These are phyloP conservation scores for Ambrosia artemisiifolia DNA, from an alignment of 129 eudicot species.

Conservation along the genomic window DNA sequence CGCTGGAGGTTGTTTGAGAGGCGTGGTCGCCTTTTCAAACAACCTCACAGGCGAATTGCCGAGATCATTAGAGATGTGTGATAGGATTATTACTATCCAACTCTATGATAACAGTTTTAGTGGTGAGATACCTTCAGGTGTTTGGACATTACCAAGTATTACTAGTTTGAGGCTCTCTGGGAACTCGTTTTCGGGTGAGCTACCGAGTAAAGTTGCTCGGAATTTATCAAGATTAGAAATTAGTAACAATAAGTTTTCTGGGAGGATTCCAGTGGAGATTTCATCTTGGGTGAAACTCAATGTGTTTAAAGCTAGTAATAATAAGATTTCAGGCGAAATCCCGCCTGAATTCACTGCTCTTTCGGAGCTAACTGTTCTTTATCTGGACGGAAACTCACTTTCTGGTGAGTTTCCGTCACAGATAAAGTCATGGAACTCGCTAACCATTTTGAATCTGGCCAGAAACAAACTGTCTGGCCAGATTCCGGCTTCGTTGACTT, in stretches of 20 bases:
- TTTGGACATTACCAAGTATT: constrained; percentile 49
- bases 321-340: constrained; percentile 62
- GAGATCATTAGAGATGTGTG: constrained; percentile 54
- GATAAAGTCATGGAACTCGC: constrained; percentile 66
- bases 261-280: constrained; percentile 51
- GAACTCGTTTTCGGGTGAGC: constrained; percentile 70
- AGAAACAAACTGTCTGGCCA: constrained; percentile 70
- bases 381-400: constrained; percentile 72
- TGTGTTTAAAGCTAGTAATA: constrained; percentile 74
- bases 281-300: constrained; percentile 61
- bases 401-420: constrained; percentile 67
- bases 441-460: constrained; percentile 58
- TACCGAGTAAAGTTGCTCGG: constrained; percentile 55
- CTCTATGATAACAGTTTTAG: constrained; percentile 55
- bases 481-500: constrained; percentile 52
- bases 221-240: constrained; percentile 70
- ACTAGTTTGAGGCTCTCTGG: constrained; percentile 41
- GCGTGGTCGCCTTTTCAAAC: constrained; percentile 66
- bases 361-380: constrained; percentile 44
- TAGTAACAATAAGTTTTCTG: constrained; percentile 68
- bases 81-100: constrained; percentile 41
- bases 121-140: constrained; percentile 63
- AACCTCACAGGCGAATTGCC: constrained; percentile 72
- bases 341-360: constrained; percentile 63
- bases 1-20: constrained; percentile 43